Conservation (phyloP, 192 early-diverging fungal species). For the Entomortierella beljakovae region DNA sequence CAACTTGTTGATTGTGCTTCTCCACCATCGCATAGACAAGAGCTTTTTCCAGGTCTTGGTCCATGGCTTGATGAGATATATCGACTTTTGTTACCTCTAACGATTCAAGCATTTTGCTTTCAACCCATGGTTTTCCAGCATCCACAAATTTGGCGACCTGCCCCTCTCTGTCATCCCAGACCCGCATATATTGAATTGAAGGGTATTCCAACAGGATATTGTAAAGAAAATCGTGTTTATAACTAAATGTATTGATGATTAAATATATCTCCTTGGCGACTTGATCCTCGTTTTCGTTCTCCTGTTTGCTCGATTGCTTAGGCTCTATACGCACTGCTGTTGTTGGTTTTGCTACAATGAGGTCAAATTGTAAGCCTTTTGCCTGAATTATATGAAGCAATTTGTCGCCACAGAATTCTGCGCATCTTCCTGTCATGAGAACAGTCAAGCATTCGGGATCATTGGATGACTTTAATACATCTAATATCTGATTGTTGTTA, state of each 20-base stretch:
- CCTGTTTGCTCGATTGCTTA: background rate
- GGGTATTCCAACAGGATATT: conserved; percentile 63
- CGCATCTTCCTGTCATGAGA: conserved; percentile 30
- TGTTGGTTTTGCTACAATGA: conserved; percentile 19
- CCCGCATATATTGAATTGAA: conserved; percentile 50
- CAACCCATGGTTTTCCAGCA: conserved; percentile 23
- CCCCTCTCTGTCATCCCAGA: conserved; percentile 70
- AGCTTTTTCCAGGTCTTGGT: conserved; percentile 4
- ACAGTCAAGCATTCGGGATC: conserved; percentile 31
- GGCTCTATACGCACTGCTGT: conserved; percentile 7
- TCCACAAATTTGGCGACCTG: conserved; percentile 45
- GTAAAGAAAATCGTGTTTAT: conserved; percentile 68
- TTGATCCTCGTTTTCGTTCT: background rate
- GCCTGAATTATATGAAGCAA: conserved; percentile 55
- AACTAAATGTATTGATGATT: conserved; percentile 64
- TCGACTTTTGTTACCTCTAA: conserved; percentile 14
- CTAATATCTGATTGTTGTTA: conserved; percentile 36
- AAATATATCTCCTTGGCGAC: background rate
- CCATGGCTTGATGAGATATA: conserved; percentile 14
- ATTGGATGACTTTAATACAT: conserved; percentile 56
- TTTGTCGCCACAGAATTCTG: conserved; percentile 46
- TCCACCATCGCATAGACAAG: conserved; percentile 26
- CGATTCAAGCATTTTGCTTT: conserved; percentile 1
- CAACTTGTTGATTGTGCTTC: conserved; percentile 24
- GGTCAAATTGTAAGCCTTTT: conserved; percentile 61